Percentiles rank a stretch among this genome's conserved stretches.
phyloP scores from a whole-genome alignment of 257 asterid genomes.

The Thymus mandschuricus region DNA sequence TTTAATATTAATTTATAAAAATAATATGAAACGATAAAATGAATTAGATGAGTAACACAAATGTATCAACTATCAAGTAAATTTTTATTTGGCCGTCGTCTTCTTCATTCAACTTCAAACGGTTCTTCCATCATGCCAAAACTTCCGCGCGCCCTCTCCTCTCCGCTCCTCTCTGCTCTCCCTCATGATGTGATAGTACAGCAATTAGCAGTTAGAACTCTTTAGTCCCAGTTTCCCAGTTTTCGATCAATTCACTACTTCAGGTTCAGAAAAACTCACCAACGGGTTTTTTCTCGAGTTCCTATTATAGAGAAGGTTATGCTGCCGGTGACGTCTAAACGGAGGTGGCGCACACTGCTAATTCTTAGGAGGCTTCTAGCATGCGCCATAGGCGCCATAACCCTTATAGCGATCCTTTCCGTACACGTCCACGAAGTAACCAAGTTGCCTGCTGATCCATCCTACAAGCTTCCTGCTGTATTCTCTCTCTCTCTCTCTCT shows the following conservation, averaged over 20 bases:
- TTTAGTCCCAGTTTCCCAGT: conserved; percentile 30
- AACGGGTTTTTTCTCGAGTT: conserved; percentile 2
- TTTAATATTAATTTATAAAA: no score
- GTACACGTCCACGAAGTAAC: conserved; percentile 49
- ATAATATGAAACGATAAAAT: no score
- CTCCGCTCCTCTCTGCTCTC: no score
- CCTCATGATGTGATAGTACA: no score
- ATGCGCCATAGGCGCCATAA: conserved; percentile 61
- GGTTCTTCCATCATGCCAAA: no score
- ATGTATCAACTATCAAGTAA: no score
- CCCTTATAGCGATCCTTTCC: conserved; percentile 60
- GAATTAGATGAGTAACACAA: no score
- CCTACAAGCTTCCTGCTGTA: conserved; percentile 55
- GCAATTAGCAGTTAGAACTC: neutral
- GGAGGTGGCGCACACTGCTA: conserved; percentile 64
- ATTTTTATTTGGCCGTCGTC: no score
- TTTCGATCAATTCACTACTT: neutral
- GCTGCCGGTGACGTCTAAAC: conserved; percentile 53
- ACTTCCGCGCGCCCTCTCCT: no score
- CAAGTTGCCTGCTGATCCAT: conserved; percentile 53
- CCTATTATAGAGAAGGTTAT: conserved; percentile 9
- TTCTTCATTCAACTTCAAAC: no score
- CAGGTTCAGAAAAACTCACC: neutral
- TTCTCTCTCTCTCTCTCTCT: conserved; percentile 5
- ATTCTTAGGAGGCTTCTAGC: conserved; percentile 60